These are phyloP conservation scores for Russula brevipes DNA, from an alignment of 768 basidiomycete species.

Conservation along the genomic window DNA sequence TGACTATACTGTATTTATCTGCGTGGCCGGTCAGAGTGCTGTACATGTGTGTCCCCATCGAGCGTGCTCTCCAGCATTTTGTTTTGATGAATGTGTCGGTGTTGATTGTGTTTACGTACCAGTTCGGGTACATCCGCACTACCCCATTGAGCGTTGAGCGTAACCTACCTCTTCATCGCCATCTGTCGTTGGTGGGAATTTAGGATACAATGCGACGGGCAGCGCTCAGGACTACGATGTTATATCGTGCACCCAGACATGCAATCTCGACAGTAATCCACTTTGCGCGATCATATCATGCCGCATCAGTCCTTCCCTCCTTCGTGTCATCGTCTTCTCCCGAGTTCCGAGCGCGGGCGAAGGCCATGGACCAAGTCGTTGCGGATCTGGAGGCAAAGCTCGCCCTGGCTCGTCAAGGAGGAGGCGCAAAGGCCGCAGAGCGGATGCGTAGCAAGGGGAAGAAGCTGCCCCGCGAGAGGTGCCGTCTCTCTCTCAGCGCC, in stretches of 20 bases:
- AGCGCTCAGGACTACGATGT: neutral
- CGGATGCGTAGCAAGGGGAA: constrained; percentile 76
- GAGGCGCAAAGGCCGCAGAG: constrained; percentile 67
- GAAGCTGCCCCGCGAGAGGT: constrained; percentile 81
- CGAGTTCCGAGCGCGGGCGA: constrained; percentile 62
- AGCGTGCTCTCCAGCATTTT: too few species aligned
- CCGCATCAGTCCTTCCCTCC: constrained; percentile 62
- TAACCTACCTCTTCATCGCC: too few species aligned
- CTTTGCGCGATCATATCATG: constrained; percentile 46
- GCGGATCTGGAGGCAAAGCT: constrained; percentile 57
- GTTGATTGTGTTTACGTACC: too few species aligned
- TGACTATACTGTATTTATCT: too few species aligned
- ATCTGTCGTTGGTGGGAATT: too few species aligned
- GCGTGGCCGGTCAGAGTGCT: too few species aligned
- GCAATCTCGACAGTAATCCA: too few species aligned
- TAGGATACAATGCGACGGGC: neutral
- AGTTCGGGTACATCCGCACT: too few species aligned
- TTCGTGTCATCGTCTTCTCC: constrained; percentile 61
- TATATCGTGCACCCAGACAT: neutral
- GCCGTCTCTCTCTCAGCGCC: constrained; percentile 21
- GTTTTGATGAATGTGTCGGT: too few species aligned
- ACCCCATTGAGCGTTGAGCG: too few species aligned
- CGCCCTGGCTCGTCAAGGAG: constrained; percentile 58
- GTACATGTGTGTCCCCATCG: too few species aligned
- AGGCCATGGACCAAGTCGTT: constrained; percentile 66